phyloP scores from a whole-genome alignment of 768 basidiomycete species.

The Boletellus ananas region DNA sequence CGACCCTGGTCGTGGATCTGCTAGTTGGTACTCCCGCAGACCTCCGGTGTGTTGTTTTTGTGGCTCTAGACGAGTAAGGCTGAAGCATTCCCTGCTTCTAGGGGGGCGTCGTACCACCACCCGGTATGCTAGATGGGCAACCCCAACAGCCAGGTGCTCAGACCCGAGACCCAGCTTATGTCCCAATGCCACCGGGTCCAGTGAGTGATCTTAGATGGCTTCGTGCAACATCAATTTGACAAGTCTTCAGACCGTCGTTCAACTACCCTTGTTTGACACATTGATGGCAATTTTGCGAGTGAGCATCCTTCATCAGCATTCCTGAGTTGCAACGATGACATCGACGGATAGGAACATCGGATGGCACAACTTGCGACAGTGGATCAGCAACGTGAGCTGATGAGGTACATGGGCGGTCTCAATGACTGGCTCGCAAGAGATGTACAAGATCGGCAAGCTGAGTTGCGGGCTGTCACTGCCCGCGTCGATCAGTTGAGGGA shows the following conservation, averaged over 20 bases:
- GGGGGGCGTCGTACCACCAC: slow-evolving; percentile 25
- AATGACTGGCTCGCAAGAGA: slow-evolving; percentile 81
- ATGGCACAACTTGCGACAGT: slow-evolving; percentile 69
- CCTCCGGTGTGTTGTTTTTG: slow-evolving; percentile 15
- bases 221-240: background rate
- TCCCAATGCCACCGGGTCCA: slow-evolving; percentile 50
- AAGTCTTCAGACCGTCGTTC: slow-evolving; percentile 49
- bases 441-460: slow-evolving; percentile 72
- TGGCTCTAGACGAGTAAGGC: background rate
- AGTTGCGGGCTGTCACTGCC: slow-evolving; percentile 61
- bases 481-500: slow-evolving; percentile 50
- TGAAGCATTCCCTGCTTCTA: slow-evolving; percentile 4
- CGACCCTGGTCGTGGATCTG: slow-evolving; percentile 13
- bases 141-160: slow-evolving; percentile 22
- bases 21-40: slow-evolving; percentile 24
- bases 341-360: slow-evolving; percentile 60
- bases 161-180: slow-evolving; percentile 31
- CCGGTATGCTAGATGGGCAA: slow-evolving; percentile 17
- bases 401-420: slow-evolving; percentile 71
- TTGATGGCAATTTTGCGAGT: slow-evolving; percentile 69
- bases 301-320: slow-evolving; percentile 17
- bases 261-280: slow-evolving; percentile 65
- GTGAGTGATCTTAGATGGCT: slow-evolving; percentile 35
- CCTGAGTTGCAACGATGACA: slow-evolving; percentile 6
- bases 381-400: slow-evolving; percentile 75